phyloP scores from a whole-genome alignment of 1,139 yeast species.

The Debaryomyces sp. region DNA sequence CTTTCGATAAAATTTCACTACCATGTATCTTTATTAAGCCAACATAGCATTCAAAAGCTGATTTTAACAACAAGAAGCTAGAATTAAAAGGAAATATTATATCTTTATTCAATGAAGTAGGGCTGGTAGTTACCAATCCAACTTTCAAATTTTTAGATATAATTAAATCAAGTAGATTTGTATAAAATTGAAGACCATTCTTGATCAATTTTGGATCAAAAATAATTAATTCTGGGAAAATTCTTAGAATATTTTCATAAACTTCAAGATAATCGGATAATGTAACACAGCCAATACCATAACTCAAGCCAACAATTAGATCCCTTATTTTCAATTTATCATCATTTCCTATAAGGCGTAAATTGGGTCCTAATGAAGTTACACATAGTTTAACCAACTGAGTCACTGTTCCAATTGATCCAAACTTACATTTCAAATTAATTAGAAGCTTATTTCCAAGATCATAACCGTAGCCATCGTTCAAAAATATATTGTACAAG shows the following conservation, averaged over 20 bases:
- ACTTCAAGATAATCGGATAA: conserved; percentile 31
- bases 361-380: conserved; percentile 44
- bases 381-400: conserved; percentile 33
- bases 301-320: conserved; percentile 32
- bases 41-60: conserved; percentile 43
- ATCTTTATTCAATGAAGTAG: conserved; percentile 39
- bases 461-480: conserved; percentile 50
- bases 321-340: conserved; percentile 30
- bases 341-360: conserved; percentile 25
- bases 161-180: conserved; percentile 33
- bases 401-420: conserved; percentile 27
- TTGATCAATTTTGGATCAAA: conserved; percentile 41
- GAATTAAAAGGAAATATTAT: conserved; percentile 45
- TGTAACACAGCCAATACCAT: conserved; percentile 37
- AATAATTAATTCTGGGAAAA: conserved; percentile 44
- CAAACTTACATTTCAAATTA: conserved; percentile 33
- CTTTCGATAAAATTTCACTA: conserved; percentile 33
- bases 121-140: conserved; percentile 35
- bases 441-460: conserved; percentile 25
- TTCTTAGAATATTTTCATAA: conserved; percentile 27
- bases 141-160: conserved; percentile 42
- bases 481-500: conserved; percentile 50
- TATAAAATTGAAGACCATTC: conserved; percentile 33
- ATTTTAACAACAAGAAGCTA: conserved; percentile 35
- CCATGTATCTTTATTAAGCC: conserved; percentile 46